Conservation (phyloP, 2,329 filamentous ascomycete species). For the Aspergillus alliaceus region DNA sequence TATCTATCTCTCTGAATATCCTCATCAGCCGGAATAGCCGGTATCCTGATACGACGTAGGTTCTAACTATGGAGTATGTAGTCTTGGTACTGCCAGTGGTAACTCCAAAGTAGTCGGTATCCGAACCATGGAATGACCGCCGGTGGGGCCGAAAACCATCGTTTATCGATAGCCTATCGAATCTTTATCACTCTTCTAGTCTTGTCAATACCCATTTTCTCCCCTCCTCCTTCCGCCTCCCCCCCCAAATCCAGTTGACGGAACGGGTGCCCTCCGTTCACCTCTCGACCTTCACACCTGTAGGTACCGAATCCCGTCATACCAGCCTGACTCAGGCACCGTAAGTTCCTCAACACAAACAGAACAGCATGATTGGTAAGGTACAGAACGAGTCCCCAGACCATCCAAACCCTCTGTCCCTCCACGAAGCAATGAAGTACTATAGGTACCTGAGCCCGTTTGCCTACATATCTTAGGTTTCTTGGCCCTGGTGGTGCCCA, state of each 20-base stretch:
- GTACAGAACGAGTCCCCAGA: conserved; percentile 2
- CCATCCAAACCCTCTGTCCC: not conserved
- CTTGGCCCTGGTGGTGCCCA: conserved; percentile 6
- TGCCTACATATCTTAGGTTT: conserved; percentile 6
- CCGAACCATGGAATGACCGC: conserved; percentile 1
- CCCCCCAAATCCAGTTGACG: not conserved
- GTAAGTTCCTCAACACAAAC: conserved; percentile 10
- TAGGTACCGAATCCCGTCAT: not conserved
- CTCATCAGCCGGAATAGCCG: not conserved
- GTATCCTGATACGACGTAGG: not conserved
- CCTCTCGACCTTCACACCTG: not conserved
- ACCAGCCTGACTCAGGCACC: conserved; percentile 9
- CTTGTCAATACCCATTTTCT: not conserved
- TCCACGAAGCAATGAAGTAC: not conserved
- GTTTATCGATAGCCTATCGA: conserved; percentile 18
- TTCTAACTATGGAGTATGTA: not conserved
- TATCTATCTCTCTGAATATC: not conserved
- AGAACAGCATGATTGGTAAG: conserved; percentile 13
- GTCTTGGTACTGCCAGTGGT: not conserved
- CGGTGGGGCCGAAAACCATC: conserved; percentile 1
- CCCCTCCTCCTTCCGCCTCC: not conserved
- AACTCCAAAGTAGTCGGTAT: conserved; percentile 3
- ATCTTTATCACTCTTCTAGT: conserved; percentile 3
- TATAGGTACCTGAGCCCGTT: conserved; percentile 15
- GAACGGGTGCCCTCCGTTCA: not conserved